Evolutionary conservation across 306 rosid genomes (phyloP), one percentile per base, ranked within the genome.

Genomic region (Dalbergia cultrata): DNA sequence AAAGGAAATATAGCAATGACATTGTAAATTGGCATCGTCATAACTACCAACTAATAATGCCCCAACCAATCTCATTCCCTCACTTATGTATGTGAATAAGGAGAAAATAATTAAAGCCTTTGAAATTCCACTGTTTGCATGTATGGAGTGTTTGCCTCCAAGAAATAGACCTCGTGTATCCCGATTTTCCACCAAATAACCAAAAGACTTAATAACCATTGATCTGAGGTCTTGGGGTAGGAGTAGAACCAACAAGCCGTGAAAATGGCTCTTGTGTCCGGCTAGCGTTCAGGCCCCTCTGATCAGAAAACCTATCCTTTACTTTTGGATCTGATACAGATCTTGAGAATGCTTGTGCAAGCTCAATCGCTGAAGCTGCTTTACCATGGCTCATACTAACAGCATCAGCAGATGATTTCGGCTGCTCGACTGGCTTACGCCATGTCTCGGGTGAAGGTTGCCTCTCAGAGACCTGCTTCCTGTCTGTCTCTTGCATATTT

Each of bases 281-380:
- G 17, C 89, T 88, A 41, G 89, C 77, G 72, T 80, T 83, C 69
- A 86, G 80, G 53, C 85, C 90, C 88, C 83, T 88, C 67, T 85
- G 91, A 77, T 85, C 84, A 5, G 97, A 79, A 82, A 76, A 70
- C 74, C 77, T 86, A 73, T 93, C 92, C 34, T 86, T 64, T 43
- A 72, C 75, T 47, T 84, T 89, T 3, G 98, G 90, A 80, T 93
- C 93, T 2, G 99, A 93, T 58, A 87, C 92, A 13, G 99, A 91
- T 84, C 82, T 93, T 16, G 99, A 96, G 90, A 93, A 96, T 69
- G 94, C 90, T 88, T 92, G 93, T 41, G 97, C 99, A 79, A 96
- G 98, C 75, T 96, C 99, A 50, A 96, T 76, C 0, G 99, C 98
- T 2, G 99, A 93, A 80, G 99, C 92, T 44, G 91, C 98, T 84